Base-by-base conservation (phyloP, 495 filamentous ascomycete genomes). In the Venustampulla echinocandica region DNA sequence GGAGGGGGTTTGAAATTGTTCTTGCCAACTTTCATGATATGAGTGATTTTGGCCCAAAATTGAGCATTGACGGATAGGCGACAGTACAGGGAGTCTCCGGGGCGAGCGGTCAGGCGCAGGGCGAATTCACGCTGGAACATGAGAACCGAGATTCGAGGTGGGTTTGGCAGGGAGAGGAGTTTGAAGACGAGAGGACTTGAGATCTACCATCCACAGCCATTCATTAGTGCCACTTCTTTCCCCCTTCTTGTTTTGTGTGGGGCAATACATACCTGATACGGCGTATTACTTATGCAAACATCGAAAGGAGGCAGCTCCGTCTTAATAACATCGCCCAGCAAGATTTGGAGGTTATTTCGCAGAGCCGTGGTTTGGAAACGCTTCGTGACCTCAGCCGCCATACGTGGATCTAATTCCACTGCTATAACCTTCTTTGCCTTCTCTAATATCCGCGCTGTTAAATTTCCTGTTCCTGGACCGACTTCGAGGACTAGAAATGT, bases 1-100 rank as follows among this genome's bases (percentile, higher is more conserved):
- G 90, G 90, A 15, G 90, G 90, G 1, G 92, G 92, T 56, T 84
- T 89, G 74, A 93, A 96, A 69, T 96, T 97, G 64, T 90, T 90
- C 53, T 81, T 82, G 23, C 88, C 87, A 22, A 95, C 89, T 68
- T 93, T 93, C 61, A 70, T 63, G 55, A 93, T 82, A 59, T 94
- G 87, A 36, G 80, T 79, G 30, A 89, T 80, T 50, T 81, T 85
- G 13, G 89, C 83, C 83, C 85, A 95, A 76, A 96, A 95, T 61
- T 96, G 92, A 19, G 85, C 87, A 53, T 97, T 97, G 22, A 92
- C 90, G 6, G 75, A 81, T 23, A 96, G 75, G 10, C 90, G 77
- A 51, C 81, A 85, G 65, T 95, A 97, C 14, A 96, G 79, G 24
- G 85, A 72, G 55, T 95, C 88, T 6, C 80, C 81, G 0, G 87